Percentiles rank a stretch among this genome's conserved stretches.
Evolutionary conservation across 306 rosid genomes (phyloP).

Genomic region (Purshia tridentata): DNA sequence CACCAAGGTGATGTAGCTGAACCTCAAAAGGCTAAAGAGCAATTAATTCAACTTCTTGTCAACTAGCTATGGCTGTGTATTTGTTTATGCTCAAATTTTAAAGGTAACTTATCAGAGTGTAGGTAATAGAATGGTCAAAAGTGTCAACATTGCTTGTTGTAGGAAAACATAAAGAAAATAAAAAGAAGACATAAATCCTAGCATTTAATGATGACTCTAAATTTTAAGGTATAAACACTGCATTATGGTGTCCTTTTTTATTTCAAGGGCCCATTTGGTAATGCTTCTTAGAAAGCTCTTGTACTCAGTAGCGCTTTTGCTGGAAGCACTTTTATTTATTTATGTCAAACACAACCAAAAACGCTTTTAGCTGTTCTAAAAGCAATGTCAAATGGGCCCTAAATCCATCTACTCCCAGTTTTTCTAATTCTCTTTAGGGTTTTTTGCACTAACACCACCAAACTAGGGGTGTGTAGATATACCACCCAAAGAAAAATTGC

Average conservation of each 20-base stretch:
- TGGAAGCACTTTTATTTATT: too few relatives aligned
- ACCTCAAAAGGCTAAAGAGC: neutral
- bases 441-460: too few relatives aligned
- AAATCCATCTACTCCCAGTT: neutral
- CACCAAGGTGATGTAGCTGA: conserved; percentile 9
- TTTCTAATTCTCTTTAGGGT: too few relatives aligned
- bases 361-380: too few relatives aligned
- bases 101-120: neutral
- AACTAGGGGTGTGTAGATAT: too few relatives aligned
- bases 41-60: neutral
- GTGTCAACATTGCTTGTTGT: neutral
- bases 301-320: too few relatives aligned
- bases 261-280: too few relatives aligned
- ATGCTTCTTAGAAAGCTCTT: too few relatives aligned
- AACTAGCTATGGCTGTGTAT: neutral
- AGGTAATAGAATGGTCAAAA: neutral
- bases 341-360: too few relatives aligned
- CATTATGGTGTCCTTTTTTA: neutral
- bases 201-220: neutral
- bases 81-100: neutral
- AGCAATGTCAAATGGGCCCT: too few relatives aligned
- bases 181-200: neutral
- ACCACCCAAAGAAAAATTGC: too few relatives aligned
- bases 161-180: neutral
- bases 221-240: neutral